Base-by-base conservation (phyloP, 108 stramenopile species). In the Nitzschia inconspicua region DNA sequence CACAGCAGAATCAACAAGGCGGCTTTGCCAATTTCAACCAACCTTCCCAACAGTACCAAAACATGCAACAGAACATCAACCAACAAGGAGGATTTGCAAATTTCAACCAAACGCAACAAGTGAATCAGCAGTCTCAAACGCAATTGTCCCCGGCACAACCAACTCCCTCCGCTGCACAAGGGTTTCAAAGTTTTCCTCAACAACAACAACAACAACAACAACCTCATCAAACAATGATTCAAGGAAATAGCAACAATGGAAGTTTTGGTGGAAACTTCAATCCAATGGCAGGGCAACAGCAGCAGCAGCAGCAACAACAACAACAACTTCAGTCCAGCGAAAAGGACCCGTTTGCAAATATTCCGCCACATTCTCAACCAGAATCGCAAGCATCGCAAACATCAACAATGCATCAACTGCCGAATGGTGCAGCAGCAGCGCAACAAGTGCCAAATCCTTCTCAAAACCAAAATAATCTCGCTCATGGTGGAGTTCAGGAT, bases 41-140 rank as follows among this genome's bases (percentile, higher is more conserved):
- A 14, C 48, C 47, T 27, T 23, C 30, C 1, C 61, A 48, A 35
- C 35, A 55, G 41, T 34, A 47, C 34, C 65, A 66, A 35, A n/a
- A 28, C 50, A 49, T 26, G 19, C 42, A 42, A 25, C 42, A 44
- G 16, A 0, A 3, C 52, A 43, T 25, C 58, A 63, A 20, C 11
- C 31, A n/a, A n/a, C n/a, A n/a, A 16, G 55, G 41, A 32, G 34
- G 34, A 11, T 59, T 47, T 50, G 53, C 39, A 31, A 62, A 41
- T 36, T 51, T 61, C 29, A 42, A 72, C 10, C 43, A 61, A 20
- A 63, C 65, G 24, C 57, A 44, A 39, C 42, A n/a, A 28, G 44
- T 48, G 23, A 62, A 69, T 29, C 54, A 48, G 42, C 68, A 60
- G 22, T 64, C 31, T 43, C 61, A 46, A 46, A 52, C 61, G 11